Base-by-base conservation (phyloP, 106 monocot genomes). In the Posidonia australis region DNA sequence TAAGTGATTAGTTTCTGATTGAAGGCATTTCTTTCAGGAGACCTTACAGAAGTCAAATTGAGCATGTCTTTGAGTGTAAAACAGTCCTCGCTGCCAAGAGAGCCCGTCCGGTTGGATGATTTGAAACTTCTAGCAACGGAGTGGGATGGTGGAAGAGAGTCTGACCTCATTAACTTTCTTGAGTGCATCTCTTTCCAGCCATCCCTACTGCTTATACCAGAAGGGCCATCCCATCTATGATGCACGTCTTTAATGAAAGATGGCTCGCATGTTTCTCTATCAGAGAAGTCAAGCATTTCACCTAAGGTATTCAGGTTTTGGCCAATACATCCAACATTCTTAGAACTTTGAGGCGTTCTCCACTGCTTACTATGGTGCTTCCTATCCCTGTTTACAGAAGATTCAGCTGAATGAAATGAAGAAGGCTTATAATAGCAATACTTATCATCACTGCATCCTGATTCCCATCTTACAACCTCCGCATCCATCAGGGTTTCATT, bases 161-260 rank as follows among this genome's bases (percentile, higher is more conserved):
- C 10, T 51, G 51, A 51, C 19, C 51, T 51, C 10, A 10, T 19
- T 32, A 31, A 22, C 6, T 31, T 25, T 31, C 13, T 32, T 31
- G 29, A n/a, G 17, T 14, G 5, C 1, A 59, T 31, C 9, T 59
- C 9, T 59, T 59, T 59, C 59, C 59, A 59, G 12, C 29, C 59
- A 59, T 59, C 29, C 59, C 59, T 59, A 31, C 59, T 59, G 59
- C 59, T 59, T 59, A 59, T 59, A 30, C 59, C 59, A 13, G 18
- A 59, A 5, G 59, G 26, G 5, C 1, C 13, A 59, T n/a, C 28
- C 29, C 5, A 14, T 0, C 31, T 59, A 59, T 13, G 13, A 59
- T 25, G 29, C 23, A 30, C 14, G 3, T 59, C 30, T 23, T 22
- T 23, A 9, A n/a, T 21, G 5, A 54, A 23, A 54, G 20, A 23